A percentile compares a stretch with the other conserved stretches of the same genome.
phyloP scores from a whole-genome alignment of 257 asterid genomes.

The Lantana camara region DNA sequence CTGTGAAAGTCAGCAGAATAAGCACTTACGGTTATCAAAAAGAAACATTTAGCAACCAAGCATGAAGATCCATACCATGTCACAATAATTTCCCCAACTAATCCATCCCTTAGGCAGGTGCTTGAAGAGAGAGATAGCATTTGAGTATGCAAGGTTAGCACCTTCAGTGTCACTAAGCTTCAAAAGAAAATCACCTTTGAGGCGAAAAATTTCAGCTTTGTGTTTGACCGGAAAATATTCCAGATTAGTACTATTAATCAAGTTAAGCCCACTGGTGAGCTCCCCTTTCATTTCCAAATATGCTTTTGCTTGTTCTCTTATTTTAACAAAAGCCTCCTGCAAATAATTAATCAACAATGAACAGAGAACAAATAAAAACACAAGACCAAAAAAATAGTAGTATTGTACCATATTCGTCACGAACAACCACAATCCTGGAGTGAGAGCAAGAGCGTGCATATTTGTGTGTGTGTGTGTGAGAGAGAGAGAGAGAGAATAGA shows the following conservation, averaged over 20 bases:
- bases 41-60: conserved; percentile 15
- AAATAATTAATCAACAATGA: conserved; percentile 22
- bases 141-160: conserved; percentile 92
- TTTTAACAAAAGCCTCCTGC: conserved; percentile 98
- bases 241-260: conserved; percentile 92
- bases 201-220: conserved; percentile 94
- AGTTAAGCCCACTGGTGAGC: conserved; percentile 89
- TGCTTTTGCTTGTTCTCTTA: conserved; percentile 98
- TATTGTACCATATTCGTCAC: conserved; percentile 14
- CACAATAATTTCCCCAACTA: conserved; percentile 99
- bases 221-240: conserved; percentile 93
- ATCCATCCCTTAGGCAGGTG: conserved; percentile 99
- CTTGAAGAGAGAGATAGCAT: conserved; percentile 87
- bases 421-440: conserved; percentile 2
- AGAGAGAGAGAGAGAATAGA: neutral
- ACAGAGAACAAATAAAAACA: conserved; percentile 9
- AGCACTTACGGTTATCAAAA: conserved; percentile 24
- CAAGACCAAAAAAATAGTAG: conserved; percentile 11
- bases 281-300: conserved; percentile 98
- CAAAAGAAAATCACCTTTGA: conserved; percentile 92
- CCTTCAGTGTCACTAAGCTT: conserved; percentile 97
- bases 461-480: no score
- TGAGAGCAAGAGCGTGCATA: no score
- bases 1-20: conserved; percentile 46
- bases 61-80: conserved; percentile 65